Conservation (phyloP, 2,329 filamentous ascomycete genomes). For the Lachnellula occidentalis region DNA sequence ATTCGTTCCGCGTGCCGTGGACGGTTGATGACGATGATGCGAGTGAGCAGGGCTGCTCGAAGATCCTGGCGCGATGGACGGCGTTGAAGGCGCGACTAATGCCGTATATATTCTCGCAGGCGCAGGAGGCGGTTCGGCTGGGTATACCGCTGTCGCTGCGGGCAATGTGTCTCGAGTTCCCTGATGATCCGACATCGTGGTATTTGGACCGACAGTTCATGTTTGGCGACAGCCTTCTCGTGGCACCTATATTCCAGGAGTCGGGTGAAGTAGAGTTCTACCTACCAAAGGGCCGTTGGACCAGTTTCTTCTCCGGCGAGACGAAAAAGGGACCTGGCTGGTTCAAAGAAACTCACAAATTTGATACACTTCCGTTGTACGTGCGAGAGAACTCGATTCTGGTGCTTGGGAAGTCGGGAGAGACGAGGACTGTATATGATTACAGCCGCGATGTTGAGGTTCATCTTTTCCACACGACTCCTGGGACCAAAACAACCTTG, state of each 20-base stretch:
- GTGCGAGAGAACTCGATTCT: conserved; percentile 35
- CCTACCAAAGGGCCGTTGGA: conserved; percentile 45
- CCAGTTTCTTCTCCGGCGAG: conserved; percentile 41
- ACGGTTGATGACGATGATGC: conserved; percentile 51
- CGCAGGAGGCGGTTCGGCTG: conserved; percentile 41
- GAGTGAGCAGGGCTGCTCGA: conserved; percentile 43
- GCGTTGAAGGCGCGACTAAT: conserved; percentile 49
- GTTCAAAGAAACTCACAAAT: conserved; percentile 41
- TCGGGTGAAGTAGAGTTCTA: conserved; percentile 52
- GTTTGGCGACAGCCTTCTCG: conserved; percentile 50
- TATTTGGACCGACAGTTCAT: conserved; percentile 56
- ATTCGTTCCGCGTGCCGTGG: conserved; percentile 59
- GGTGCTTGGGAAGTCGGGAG: conserved; percentile 26
- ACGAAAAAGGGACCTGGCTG: conserved; percentile 38
- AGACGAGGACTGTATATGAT: conserved; percentile 29
- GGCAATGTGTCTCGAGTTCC: conserved; percentile 56
- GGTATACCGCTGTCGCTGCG: conserved; percentile 51
- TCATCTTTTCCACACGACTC: conserved; percentile 38
- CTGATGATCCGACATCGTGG: conserved; percentile 53
- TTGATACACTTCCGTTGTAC: conserved; percentile 43
- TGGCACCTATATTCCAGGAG: conserved; percentile 55
- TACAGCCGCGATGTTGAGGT: conserved; percentile 36
- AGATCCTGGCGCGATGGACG: conserved; percentile 40
- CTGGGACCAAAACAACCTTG: conserved; percentile 38
- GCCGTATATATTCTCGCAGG: conserved; percentile 52